Base-by-base conservation (phyloP, 73 alveolate genomes). In the Stentor roeselii region DNA sequence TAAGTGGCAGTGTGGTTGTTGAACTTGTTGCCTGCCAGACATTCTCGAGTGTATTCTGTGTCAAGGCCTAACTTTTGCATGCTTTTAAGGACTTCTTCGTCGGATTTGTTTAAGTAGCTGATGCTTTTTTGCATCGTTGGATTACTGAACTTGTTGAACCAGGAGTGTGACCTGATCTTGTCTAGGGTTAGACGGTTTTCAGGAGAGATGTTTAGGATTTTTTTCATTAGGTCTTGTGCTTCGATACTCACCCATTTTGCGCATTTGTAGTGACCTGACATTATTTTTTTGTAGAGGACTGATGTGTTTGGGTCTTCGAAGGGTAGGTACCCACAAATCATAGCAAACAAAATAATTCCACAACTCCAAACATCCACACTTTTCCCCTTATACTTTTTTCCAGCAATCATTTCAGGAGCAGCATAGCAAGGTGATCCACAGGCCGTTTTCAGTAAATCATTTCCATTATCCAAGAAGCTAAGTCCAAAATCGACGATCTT, bases 401-500 rank as follows among this genome's bases (percentile, higher is more conserved):
- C 99, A 41, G 90, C 93, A 21, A 94, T 83, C 99, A 95, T 93
- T 82, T 95, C 99, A 3, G 99, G 99, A 36, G 99, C 96, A 4
- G 98, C 98, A 87, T 95, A 95, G 75, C 97, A 91, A 36, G 97
- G 97, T 60, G 94, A 83, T 30, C 99, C 99, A 86, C 99, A 95
- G 3, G 97, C 95, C 1, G 98, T 89, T 74, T 83, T 82, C 59
- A 95, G 75, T 6, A 75, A 30, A 32, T 85, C 42, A 27, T 42
- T 59, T 11, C 38, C 21, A 3, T 40, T 6, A n/a, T 77, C 41
- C 15, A 34, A 35, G 67, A 75, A 40, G 1, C 95, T 78, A 39
- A 94, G 86, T 60, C 99, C 98, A 84, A 95, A 95, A 89, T 95
- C 99, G 3, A 94, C 94, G n/a, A 95, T 92, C 84, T 93, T 92